Conservation (phyloP, 192 early-diverging fungal species). For the Backusella liffmaniae region DNA sequence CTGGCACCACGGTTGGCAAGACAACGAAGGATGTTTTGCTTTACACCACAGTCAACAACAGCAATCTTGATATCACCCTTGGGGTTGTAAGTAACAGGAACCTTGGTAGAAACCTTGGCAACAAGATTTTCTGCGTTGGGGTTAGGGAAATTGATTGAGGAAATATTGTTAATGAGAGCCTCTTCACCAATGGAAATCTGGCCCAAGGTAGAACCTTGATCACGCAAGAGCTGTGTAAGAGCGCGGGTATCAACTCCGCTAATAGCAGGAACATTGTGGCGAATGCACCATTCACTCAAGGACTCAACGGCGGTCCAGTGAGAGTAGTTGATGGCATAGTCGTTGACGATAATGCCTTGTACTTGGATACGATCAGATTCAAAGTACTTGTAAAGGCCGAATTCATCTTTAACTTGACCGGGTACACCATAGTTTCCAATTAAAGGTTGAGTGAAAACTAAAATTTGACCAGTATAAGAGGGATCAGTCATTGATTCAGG, state of each 20-base stretch:
- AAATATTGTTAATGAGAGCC: conserved; percentile 23
- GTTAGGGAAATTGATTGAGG: conserved; percentile 57
- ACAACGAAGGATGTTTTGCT: conserved; percentile 90
- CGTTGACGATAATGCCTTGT: conserved; percentile 83
- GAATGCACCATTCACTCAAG: conserved; percentile 84
- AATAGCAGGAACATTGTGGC: conserved; percentile 82
- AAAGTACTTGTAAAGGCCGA: conserved; percentile 84
- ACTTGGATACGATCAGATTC: conserved; percentile 86
- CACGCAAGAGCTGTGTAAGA: conserved; percentile 79
- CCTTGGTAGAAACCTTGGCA: conserved; percentile 73
- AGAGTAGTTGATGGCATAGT: conserved; percentile 88
- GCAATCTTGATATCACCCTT: conserved; percentile 79
- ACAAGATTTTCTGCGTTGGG: conserved; percentile 78
- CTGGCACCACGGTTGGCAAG: conserved; percentile 75
- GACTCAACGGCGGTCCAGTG: conserved; percentile 94
- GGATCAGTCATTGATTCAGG: conserved; percentile 98
- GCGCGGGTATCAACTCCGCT: conserved; percentile 92
- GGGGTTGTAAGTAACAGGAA: conserved; percentile 69
- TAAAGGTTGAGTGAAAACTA: conserved; percentile 95
- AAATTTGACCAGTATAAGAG: conserved; percentile 92
- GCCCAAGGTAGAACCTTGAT: conserved; percentile 83
- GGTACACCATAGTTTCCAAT: conserved; percentile 98
- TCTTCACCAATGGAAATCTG: conserved; percentile 70
- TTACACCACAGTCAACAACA: conserved; percentile 89
- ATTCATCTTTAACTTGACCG: conserved; percentile 64